Percentiles rank a stretch among this genome's conserved stretches.
phyloP scores from a whole-genome alignment of 805 yeast genomes.

The Nakazawaea ambrosiae region DNA sequence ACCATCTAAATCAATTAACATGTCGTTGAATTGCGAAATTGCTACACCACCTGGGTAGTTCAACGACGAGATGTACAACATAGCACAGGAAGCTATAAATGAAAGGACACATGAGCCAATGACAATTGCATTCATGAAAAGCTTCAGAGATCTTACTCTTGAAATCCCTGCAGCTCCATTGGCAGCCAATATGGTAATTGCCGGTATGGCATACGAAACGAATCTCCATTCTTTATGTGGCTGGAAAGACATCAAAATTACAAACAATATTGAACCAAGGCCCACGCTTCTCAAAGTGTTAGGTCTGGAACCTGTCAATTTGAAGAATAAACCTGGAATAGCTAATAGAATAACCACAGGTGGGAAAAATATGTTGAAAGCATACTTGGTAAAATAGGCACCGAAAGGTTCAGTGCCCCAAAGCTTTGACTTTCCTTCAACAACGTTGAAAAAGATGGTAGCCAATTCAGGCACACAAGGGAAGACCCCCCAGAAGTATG shows the following conservation, averaged over 20 bases:
- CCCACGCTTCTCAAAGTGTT: slow-evolving; percentile 37
- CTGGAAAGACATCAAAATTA: slow-evolving; percentile 65
- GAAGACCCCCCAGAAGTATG: slow-evolving; percentile 62
- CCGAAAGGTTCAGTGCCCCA: slow-evolving; percentile 84
- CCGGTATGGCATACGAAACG: slow-evolving; percentile 68
- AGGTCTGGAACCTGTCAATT: slow-evolving; percentile 24
- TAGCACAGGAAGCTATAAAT: slow-evolving; percentile 35
- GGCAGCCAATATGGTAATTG: slow-evolving; percentile 58
- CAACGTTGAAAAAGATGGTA: slow-evolving; percentile 66
- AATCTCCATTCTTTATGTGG: slow-evolving; percentile 96
- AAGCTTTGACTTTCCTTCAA: slow-evolving; percentile 62
- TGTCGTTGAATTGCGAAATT: slow-evolving; percentile 41
- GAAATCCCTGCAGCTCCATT: slow-evolving; percentile 38
- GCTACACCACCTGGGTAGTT: slow-evolving; percentile 93
- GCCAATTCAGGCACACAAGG: slow-evolving; percentile 61
- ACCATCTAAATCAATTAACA: slow-evolving; percentile 19
- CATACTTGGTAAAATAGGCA: slow-evolving; percentile 56
- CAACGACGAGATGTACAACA: slow-evolving; percentile 56
- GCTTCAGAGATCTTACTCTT: slow-evolving; percentile 12
- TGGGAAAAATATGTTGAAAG: slow-evolving; percentile 38
- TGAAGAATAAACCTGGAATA: slow-evolving; percentile 24
- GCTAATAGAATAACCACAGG: slow-evolving; percentile 36
- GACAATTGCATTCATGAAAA: not conserved
- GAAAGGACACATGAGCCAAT: slow-evolving; percentile 23
- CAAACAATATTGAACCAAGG: slow-evolving; percentile 44